Conservation (phyloP, 345 rosid genomes). For the Carallia brachiata region DNA sequence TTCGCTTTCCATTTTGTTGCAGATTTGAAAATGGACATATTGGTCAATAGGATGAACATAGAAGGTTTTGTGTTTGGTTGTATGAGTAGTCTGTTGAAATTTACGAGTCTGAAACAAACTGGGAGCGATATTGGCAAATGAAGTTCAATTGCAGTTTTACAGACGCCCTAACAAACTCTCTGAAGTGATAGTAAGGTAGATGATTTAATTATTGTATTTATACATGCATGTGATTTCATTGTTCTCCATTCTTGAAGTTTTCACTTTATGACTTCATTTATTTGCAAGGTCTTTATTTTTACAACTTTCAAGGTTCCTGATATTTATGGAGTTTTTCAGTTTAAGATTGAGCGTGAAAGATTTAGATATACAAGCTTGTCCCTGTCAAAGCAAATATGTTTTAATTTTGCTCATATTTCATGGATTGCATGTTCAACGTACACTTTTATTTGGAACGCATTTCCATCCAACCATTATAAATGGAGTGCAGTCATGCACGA, state of each 20-base stretch:
- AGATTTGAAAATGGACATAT: not conserved
- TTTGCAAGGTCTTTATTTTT: conserved; percentile 47
- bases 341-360: conserved; percentile 54
- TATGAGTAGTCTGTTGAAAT: conserved; percentile 60
- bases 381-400: conserved; percentile 55
- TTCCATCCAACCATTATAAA: not conserved
- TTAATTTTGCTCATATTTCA: not conserved
- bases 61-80: conserved; percentile 11
- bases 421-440: not conserved
- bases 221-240: not conserved
- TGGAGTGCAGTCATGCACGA: no score
- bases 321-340: conserved; percentile 67
- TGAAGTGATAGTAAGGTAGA: conserved; percentile 47
- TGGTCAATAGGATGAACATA: not conserved
- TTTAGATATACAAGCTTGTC: conserved; percentile 61
- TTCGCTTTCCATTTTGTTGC: not conserved
- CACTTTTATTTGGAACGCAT: not conserved
- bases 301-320: conserved; percentile 64
- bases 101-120: conserved; percentile 53
- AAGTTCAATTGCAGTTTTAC: conserved; percentile 62
- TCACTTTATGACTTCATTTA: not conserved
- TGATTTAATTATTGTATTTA: not conserved
- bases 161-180: conserved; percentile 60
- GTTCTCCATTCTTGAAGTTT: not conserved
- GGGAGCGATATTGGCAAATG: conserved; percentile 63